phyloP scores from a whole-genome alignment of 176 grass and related monocot species.

The Oryza brachyantha region DNA sequence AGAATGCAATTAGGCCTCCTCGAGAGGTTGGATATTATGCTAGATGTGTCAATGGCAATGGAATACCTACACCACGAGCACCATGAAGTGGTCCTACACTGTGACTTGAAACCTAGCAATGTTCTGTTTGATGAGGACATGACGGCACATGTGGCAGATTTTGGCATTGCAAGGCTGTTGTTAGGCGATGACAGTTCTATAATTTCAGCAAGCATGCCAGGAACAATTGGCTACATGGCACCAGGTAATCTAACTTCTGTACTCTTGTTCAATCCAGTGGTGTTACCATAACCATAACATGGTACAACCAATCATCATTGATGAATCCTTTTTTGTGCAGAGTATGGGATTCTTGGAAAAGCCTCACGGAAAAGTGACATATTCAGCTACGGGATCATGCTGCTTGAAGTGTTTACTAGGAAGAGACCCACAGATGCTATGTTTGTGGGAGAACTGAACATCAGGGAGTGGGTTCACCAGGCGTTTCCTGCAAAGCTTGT shows the following conservation, averaged over 20 bases:
- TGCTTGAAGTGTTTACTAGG: neutral
- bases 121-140: neutral
- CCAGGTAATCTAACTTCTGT: neutral
- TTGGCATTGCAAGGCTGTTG: neutral
- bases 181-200: neutral
- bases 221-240: neutral
- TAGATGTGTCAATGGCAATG: neutral
- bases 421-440: neutral
- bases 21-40: neutral
- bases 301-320: too few species aligned
- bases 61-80: neutral
- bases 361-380: neutral
- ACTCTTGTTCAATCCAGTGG: neutral
- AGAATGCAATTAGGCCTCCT: neutral
- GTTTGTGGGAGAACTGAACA: neutral
- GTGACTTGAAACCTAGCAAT: neutral
- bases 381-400: neutral
- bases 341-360: neutral
- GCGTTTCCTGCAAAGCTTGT: neutral
- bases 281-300: neutral
- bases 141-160: neutral
- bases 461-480: neutral
- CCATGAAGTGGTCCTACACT: neutral
- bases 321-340: neutral
- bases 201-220: neutral